These are phyloP conservation scores for Phytopythium helicoides DNA, from an alignment of 352 stramenopile genomes.

Conservation along the genomic window DNA sequence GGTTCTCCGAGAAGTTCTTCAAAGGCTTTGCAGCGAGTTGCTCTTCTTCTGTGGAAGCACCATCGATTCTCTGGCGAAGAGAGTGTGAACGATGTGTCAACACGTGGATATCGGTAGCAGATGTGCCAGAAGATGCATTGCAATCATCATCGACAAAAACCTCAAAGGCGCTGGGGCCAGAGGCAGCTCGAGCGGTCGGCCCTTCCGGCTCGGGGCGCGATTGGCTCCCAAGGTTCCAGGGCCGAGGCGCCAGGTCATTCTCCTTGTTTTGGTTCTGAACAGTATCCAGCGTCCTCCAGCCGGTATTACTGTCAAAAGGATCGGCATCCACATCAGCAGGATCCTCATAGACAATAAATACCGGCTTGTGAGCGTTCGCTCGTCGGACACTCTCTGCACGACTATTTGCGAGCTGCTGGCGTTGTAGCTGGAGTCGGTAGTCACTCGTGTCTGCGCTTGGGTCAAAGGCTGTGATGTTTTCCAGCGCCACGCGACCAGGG, in stretches of 20 bases:
- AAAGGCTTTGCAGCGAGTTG: slow-evolving; percentile 69
- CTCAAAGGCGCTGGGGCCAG: slow-evolving; percentile 36
- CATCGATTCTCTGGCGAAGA: slow-evolving; percentile 71
- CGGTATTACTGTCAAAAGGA: slow-evolving; percentile 51
- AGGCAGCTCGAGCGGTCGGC: background rate
- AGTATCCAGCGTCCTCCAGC: slow-evolving; percentile 70
- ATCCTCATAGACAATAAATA: slow-evolving; percentile 85
- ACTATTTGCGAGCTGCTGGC: slow-evolving; percentile 57
- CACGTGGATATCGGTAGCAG: slow-evolving; percentile 16
- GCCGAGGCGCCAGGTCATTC: slow-evolving; percentile 50
- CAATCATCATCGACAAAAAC: slow-evolving; percentile 77
- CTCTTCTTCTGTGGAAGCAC: slow-evolving; percentile 69
- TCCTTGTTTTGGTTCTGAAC: slow-evolving; percentile 78
- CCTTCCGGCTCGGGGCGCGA: background rate
- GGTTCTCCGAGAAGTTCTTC: slow-evolving; percentile 61
- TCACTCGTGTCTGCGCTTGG: slow-evolving; percentile 38
- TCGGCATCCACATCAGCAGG: slow-evolving; percentile 48
- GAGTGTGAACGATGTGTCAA: slow-evolving; percentile 59
- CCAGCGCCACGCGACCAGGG: slow-evolving; percentile 56
- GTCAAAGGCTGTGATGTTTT: slow-evolving; percentile 53
- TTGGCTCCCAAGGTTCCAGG: slow-evolving; percentile 34
- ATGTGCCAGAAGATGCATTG: slow-evolving; percentile 31
- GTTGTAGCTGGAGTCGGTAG: slow-evolving; percentile 52
- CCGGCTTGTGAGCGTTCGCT: slow-evolving; percentile 72
- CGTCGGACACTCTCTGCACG: slow-evolving; percentile 56